A percentile compares a stretch with the other conserved stretches of the same genome.
Evolutionary conservation across 352 stramenopile genomes (phyloP).

Genomic region (Phytophthora macrochlamydospora): DNA sequence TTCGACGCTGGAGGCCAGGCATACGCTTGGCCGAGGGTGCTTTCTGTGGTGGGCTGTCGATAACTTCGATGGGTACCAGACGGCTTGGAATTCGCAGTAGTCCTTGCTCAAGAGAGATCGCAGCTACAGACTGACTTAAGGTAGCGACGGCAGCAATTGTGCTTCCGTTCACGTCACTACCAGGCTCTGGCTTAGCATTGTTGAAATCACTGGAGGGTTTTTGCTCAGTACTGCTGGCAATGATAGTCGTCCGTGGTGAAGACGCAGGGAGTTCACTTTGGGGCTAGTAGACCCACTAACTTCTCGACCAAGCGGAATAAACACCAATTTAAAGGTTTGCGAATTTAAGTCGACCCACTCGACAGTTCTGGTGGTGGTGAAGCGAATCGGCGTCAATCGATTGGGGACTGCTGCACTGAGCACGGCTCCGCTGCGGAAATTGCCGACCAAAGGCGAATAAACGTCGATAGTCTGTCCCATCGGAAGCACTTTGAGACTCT

Average conservation of each 20-base stretch:
- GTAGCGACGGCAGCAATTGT: too few species aligned
- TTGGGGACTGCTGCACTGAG: slow-evolving; percentile 49
- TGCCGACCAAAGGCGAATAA: slow-evolving; percentile 56
- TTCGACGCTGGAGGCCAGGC: slow-evolving; percentile 10
- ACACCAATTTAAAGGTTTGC: slow-evolving; percentile 69
- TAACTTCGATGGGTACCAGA: neutral
- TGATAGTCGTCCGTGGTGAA: too few species aligned
- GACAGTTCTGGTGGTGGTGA: slow-evolving; percentile 21
- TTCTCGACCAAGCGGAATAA: slow-evolving; percentile 12
- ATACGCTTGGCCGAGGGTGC: slow-evolving; percentile 1
- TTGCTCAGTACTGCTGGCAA: too few species aligned
- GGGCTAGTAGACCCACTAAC: too few species aligned
- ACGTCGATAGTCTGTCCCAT: slow-evolving; percentile 55
- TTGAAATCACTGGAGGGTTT: too few species aligned
- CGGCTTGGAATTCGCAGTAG: slow-evolving; percentile 13
- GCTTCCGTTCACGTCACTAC: too few species aligned
- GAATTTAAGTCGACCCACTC: slow-evolving; percentile 62
- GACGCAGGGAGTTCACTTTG: too few species aligned
- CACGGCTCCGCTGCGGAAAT: slow-evolving; percentile 39
- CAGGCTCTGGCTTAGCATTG: too few species aligned
- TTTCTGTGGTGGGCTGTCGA: slow-evolving; percentile 1
- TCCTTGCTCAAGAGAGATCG: neutral
- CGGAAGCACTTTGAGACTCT: slow-evolving; percentile 48
- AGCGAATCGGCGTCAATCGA: slow-evolving; percentile 48
- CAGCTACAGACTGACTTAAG: too few species aligned